Base-by-base conservation (phyloP, 768 basidiomycete genomes). In the Nevesoporus exiguus region DNA sequence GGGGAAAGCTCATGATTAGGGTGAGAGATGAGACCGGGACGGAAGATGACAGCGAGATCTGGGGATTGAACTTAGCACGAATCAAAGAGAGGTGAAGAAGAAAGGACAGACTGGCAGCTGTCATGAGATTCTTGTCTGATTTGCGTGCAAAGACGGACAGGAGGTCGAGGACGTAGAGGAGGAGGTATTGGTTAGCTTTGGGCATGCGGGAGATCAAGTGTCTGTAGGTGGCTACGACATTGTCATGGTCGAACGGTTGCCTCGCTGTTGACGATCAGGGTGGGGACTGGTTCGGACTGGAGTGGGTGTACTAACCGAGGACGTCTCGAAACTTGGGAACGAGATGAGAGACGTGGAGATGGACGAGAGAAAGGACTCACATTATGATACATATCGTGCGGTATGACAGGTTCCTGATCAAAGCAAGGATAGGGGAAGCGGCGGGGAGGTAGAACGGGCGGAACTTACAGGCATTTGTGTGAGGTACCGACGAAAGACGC, bases 41-140 rank as follows among this genome's bases (percentile, higher is more conserved):
- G 90, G 73, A 99, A 99, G 60, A 98, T 96, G 43, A 96, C 89
- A 17, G 96, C 97, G 19, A 99, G 84, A 73, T 99, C 96, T 93
- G 67, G 24, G 25, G 10, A 24, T 42, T 31, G 19, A 24, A 43
- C 51, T 22, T 3, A 7, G 4, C n/a, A 49, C 51, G 31, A 45
- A 53, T 7, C 14, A 36, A 21, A 39, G 21, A 27, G 45, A 42
- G 49, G 50, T 11, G 17, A 39, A 30, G 56, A 42, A 36, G 25
- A 7, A 22, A 36, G 25, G 31, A 81, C 90, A 62, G 60, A 97
- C 94, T 98, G 53, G 87, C 79, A 21, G 96, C 89, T 1, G 90
- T 95, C 96, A 99, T 99, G 45, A 95, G 75, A 70, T 99, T 99
- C 74, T 87, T 88, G 59, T 93, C 89, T 42, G 86, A 82, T 69